Evolutionary conservation across 352 stramenopile species (phyloP).

Genomic region (Pythium vanterpoolii): DNA sequence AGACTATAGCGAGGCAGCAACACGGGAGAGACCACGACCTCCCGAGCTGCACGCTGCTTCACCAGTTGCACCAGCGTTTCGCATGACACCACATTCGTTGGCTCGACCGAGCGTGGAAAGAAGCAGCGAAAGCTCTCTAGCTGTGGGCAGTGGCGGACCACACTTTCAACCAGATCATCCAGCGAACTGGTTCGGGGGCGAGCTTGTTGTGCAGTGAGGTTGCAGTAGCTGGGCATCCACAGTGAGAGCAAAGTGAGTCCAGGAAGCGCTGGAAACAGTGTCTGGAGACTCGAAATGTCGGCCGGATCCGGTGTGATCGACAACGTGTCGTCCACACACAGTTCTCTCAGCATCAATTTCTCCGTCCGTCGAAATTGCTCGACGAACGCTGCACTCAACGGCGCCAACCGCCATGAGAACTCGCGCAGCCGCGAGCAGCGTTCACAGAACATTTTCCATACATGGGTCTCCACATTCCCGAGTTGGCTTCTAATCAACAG

Average conservation of each 20-base stretch:
- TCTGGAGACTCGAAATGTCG: not conserved
- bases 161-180: not conserved
- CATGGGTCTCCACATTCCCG: not conserved
- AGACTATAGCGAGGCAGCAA: not conserved
- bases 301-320: not conserved
- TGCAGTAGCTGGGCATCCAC: slow-evolving; percentile 3
- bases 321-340: not conserved
- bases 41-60: not conserved
- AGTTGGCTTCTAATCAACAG: not conserved
- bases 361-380: not conserved
- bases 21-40: not conserved
- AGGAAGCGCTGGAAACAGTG: not conserved
- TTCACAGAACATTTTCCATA: not conserved
- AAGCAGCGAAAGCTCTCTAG: not conserved
- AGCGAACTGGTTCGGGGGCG: not conserved
- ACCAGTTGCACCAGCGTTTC: not conserved
- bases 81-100: not conserved
- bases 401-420: not conserved
- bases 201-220: not conserved
- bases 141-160: not conserved
- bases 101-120: not conserved
- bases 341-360: not conserved
- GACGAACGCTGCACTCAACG: not conserved
- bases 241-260: not conserved
- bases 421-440: not conserved